phyloP scores from a whole-genome alignment of 345 rosid genomes.

The Chamaenerion angustifolium region DNA sequence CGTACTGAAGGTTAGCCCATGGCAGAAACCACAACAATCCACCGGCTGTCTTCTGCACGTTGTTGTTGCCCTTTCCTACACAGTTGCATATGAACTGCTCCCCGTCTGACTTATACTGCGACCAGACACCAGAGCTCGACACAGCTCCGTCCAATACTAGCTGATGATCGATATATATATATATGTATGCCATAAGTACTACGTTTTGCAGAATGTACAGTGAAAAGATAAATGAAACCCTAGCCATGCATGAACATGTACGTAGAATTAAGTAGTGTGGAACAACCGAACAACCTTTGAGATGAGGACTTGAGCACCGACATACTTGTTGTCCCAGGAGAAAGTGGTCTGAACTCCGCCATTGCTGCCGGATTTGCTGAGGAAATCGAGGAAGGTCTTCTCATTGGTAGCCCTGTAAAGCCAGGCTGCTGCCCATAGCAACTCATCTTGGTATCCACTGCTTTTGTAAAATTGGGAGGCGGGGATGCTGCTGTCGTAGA shows the following conservation, averaged over 20 bases:
- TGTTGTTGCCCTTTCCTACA: constrained; percentile 28
- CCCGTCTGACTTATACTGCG: constrained; percentile 22
- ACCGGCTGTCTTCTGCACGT: constrained; percentile 19
- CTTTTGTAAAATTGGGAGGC: constrained; percentile 29
- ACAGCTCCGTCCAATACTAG: constrained; percentile 15
- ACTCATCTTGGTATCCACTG: constrained; percentile 33
- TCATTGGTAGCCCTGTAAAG: constrained; percentile 21
- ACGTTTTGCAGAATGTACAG: too few species aligned
- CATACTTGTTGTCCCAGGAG: constrained; percentile 25
- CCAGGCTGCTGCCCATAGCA: constrained; percentile 41
- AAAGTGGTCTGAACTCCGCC: constrained; percentile 18
- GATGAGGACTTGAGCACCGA: constrained; percentile 21
- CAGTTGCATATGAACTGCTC: constrained; percentile 39
- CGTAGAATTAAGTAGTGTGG: neutral
- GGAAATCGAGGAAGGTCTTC: constrained; percentile 13
- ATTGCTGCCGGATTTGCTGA: neutral
- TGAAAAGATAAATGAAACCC: too few species aligned
- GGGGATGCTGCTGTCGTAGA: constrained; percentile 22
- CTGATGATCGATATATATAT: constrained; percentile 4
- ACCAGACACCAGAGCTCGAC: constrained; percentile 1
- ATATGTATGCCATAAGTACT: too few species aligned
- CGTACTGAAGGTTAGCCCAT: constrained; percentile 23
- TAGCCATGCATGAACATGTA: neutral
- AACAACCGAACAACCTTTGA: constrained; percentile 16
- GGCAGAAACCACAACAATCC: constrained; percentile 22